A percentile compares a stretch with the other conserved stretches of the same genome.
Evolutionary conservation across 441 rosid species (phyloP).

Genomic region (Erodium texanum): DNA sequence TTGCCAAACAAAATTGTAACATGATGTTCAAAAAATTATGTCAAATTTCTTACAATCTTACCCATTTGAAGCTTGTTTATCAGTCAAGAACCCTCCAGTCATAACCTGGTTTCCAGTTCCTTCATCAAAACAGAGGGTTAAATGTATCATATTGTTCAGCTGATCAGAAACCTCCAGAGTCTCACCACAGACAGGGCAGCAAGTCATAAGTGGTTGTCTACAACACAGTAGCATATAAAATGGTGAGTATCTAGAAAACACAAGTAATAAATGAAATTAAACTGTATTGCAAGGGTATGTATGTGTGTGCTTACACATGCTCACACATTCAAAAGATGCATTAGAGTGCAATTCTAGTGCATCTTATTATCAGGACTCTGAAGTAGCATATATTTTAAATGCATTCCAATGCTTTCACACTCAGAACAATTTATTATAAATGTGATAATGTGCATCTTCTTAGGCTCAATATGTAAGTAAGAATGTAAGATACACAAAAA

Average conservation of each 20-base stretch:
- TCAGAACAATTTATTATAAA: background rate
- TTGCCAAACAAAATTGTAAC: slow-evolving; percentile 1
- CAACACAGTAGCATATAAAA: slow-evolving; percentile 14
- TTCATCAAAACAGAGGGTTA: slow-evolving; percentile 87
- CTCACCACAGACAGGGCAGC: slow-evolving; percentile 90
- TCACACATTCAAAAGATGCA: background rate
- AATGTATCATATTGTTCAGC: slow-evolving; percentile 73
- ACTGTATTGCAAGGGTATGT: background rate
- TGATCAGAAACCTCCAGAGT: slow-evolving; percentile 55
- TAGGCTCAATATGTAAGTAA: background rate
- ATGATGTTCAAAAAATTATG: background rate
- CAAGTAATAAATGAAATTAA: background rate
- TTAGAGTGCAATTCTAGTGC: background rate
- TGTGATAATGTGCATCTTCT: background rate
- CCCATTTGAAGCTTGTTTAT: slow-evolving; percentile 89
- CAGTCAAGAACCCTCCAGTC: slow-evolving; percentile 96
- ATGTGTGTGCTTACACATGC: background rate
- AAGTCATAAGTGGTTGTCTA: slow-evolving; percentile 74
- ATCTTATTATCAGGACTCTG: background rate
- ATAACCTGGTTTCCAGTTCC: slow-evolving; percentile 88
- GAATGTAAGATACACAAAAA: background rate
- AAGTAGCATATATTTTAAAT: background rate
- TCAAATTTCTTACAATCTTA: slow-evolving; percentile 32
- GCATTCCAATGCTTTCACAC: background rate
- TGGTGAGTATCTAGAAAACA: background rate